phyloP scores from a whole-genome alignment of 345 rosid genomes.

The Schrenkiella parvula region DNA sequence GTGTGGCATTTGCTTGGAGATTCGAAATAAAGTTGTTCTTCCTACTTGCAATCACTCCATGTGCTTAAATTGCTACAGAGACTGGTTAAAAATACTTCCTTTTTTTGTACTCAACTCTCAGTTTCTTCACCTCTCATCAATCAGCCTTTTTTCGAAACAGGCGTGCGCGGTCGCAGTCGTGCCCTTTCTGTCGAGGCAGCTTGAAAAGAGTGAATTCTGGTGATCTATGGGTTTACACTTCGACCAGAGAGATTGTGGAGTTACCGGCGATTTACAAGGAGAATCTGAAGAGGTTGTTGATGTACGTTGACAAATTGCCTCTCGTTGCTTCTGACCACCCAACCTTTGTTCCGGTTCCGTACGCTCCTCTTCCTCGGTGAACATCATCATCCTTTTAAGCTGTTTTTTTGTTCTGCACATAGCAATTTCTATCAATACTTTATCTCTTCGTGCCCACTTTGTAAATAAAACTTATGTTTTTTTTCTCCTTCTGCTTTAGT shows the following conservation, averaged over 20 bases:
- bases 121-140: neutral
- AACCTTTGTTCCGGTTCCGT: constrained; percentile 38
- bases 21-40: constrained; percentile 58
- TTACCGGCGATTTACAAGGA: constrained; percentile 49
- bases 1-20: constrained; percentile 94
- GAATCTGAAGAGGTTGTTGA: constrained; percentile 62
- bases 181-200: constrained; percentile 88
- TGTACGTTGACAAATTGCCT: constrained; percentile 62
- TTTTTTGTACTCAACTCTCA: neutral
- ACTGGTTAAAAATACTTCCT: constrained; percentile 47
- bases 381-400: neutral
- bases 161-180: constrained; percentile 71
- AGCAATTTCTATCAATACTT: neutral
- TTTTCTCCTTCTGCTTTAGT: neutral
- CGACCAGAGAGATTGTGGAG: constrained; percentile 47
- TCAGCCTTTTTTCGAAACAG: constrained; percentile 29
- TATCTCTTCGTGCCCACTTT: neutral
- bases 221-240: constrained; percentile 75
- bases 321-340: constrained; percentile 49
- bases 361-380: constrained; percentile 43
- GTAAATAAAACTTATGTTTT: neutral
- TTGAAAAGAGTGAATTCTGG: constrained; percentile 70
- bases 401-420: constrained; percentile 11
- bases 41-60: constrained; percentile 80
- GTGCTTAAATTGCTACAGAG: constrained; percentile 74